phyloP scores from a whole-genome alignment of 2,329 filamentous ascomycete genomes.

The Fusarium palustre region DNA sequence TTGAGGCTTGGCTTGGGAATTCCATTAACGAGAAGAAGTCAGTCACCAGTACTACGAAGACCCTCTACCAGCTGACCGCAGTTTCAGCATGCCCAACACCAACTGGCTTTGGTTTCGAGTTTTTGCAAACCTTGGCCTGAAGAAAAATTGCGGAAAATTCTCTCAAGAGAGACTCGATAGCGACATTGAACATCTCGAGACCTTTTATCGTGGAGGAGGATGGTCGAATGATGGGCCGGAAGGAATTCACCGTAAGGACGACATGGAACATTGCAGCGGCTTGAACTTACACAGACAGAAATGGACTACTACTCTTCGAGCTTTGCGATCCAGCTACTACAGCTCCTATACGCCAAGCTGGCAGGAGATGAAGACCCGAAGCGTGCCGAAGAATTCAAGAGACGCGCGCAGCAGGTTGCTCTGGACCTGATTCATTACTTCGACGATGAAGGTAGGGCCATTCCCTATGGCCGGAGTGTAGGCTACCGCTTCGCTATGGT shows the following conservation, averaged over 20 bases:
- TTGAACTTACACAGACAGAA: constrained; percentile 56
- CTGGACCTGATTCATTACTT: constrained; percentile 82
- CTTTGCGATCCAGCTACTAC: constrained; percentile 84
- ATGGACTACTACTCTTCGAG: constrained; percentile 89
- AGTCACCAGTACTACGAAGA: constrained; percentile 9
- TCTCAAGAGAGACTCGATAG: constrained; percentile 76
- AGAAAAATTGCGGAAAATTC: constrained; percentile 78
- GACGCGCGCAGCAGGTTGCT: constrained; percentile 73
- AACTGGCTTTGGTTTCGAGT: constrained; percentile 86
- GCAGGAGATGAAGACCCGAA: constrained; percentile 74
- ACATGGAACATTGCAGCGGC: background rate
- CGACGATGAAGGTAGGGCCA: constrained; percentile 75
- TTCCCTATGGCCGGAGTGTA: constrained; percentile 81
- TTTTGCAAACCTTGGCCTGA: constrained; percentile 82
- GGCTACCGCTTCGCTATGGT: constrained; percentile 88
- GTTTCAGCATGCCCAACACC: constrained; percentile 73
- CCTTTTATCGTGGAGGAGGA: constrained; percentile 83
- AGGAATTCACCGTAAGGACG: constrained; percentile 72
- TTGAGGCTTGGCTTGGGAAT: constrained; percentile 79
- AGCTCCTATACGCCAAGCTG: constrained; percentile 80
- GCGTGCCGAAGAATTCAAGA: constrained; percentile 76
- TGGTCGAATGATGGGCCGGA: constrained; percentile 87
- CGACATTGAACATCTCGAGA: constrained; percentile 82
- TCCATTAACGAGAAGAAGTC: constrained; percentile 81
- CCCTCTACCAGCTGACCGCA: constrained; percentile 13